These are phyloP conservation scores for Cutaneotrichosporon cutaneum DNA, from an alignment of 1,284 basidiomycete species.

Conservation along the genomic window DNA sequence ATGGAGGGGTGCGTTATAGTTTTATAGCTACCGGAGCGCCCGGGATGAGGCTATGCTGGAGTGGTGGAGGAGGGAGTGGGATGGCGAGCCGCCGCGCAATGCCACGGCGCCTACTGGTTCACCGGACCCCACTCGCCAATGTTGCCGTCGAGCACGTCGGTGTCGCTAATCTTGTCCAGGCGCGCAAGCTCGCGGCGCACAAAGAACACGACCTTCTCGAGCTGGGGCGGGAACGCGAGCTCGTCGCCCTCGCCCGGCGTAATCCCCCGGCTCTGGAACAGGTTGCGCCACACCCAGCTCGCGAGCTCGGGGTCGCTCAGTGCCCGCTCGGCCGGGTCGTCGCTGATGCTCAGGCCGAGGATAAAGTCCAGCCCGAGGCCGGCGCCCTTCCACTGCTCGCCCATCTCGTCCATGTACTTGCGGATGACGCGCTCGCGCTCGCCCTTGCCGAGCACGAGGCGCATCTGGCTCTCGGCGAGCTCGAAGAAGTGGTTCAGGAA, in stretches of 20 bases:
- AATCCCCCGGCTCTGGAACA: slow-evolving; percentile 58
- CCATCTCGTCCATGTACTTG: slow-evolving; percentile 84
- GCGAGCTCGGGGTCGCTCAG: slow-evolving; percentile 72
- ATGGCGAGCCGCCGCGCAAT: too few relatives aligned
- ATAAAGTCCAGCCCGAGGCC: slow-evolving; percentile 77
- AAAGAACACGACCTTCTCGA: slow-evolving; percentile 74
- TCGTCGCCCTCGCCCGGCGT: slow-evolving; percentile 53
- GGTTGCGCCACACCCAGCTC: slow-evolving; percentile 85
- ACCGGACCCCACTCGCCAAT: slow-evolving; percentile 48
- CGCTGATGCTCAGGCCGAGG: slow-evolving; percentile 35
- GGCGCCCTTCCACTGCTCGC: slow-evolving; percentile 87
- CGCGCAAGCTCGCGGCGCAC: slow-evolving; percentile 72
- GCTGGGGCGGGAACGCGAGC: slow-evolving; percentile 70
- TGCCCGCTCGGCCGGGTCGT: slow-evolving; percentile 24
- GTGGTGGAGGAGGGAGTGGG: neutral
- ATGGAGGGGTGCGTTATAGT: slow-evolving; percentile 1
- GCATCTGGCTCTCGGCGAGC: slow-evolving; percentile 87
- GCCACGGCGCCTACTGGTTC: slow-evolving; percentile 14
- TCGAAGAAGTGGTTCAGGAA: slow-evolving; percentile 95
- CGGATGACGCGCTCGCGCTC: slow-evolving; percentile 78
- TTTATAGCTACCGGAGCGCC: neutral
- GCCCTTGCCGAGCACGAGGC: slow-evolving; percentile 67
- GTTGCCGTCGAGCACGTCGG: slow-evolving; percentile 60
- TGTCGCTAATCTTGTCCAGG: slow-evolving; percentile 70
- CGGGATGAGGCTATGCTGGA: neutral